phyloP scores from a whole-genome alignment of 768 basidiomycete genomes.

The Mycena venus region DNA sequence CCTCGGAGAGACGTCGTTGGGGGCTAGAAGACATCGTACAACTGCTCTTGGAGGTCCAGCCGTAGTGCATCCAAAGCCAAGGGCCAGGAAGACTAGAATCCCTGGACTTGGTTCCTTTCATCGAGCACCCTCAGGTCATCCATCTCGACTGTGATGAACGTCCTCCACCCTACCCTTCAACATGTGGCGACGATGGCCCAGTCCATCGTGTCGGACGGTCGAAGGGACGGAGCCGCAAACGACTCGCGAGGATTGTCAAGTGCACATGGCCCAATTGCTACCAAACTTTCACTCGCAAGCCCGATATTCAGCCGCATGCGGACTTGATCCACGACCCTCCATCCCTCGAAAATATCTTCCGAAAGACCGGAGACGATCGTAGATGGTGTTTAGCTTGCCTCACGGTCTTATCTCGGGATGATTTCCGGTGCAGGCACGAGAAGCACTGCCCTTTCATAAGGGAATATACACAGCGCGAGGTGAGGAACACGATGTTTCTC shows the following conservation, averaged over 20 bases:
- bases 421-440: conserved; percentile 19
- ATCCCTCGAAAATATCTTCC: neutral
- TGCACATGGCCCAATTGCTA: neutral
- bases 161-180: neutral
- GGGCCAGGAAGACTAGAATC: neutral
- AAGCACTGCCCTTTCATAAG: neutral
- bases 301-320: neutral
- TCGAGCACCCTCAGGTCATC: neutral
- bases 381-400: conserved; percentile 24
- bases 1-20: neutral
- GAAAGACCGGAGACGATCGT: neutral
- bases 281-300: neutral
- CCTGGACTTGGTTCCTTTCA: neutral
- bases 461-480: neutral
- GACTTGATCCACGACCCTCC: neutral
- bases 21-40: conserved; percentile 1
- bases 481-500: neutral
- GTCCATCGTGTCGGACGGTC: conserved; percentile 3
- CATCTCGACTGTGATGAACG: neutral
- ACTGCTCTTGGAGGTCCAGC: neutral
- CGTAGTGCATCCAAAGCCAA: neutral
- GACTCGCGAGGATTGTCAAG: no score
- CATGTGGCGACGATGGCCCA: neutral
- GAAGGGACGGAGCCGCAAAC: neutral
- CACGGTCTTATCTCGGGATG: conserved; percentile 1